A percentile compares a stretch with the other conserved stretches of the same genome.
phyloP scores from a whole-genome alignment of 352 stramenopile species.

The Phytophthora melonis region DNA sequence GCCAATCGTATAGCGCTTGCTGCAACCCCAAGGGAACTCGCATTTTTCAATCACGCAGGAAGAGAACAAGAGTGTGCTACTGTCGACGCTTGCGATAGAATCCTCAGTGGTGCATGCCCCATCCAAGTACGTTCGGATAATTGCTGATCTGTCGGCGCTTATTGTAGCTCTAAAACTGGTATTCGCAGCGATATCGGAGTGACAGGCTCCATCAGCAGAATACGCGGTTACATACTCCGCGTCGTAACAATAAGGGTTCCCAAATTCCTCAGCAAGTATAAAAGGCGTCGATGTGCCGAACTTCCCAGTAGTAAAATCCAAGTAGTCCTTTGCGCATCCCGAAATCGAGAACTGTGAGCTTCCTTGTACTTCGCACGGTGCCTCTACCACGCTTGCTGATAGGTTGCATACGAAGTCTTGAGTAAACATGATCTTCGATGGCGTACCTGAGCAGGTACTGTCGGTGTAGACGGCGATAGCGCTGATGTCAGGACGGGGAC shows the following conservation, averaged over 20 bases:
- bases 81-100: too few relatives aligned
- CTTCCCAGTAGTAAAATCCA: not conserved
- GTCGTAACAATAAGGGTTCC: not conserved
- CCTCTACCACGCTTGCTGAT: not conserved
- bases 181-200: too few relatives aligned
- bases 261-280: not conserved
- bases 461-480: conserved; percentile 7
- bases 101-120: too few relatives aligned
- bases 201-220: too few relatives aligned
- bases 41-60: too few relatives aligned
- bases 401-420: conserved; percentile 4
- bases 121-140: too few relatives aligned
- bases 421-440: conserved; percentile 1
- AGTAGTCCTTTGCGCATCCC: not conserved
- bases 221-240: not conserved
- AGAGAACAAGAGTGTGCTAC: too few relatives aligned
- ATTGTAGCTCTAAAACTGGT: too few relatives aligned
- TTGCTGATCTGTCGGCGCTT: too few relatives aligned
- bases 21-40: too few relatives aligned
- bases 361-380: not conserved
- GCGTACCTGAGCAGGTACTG: conserved; percentile 5
- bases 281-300: not conserved
- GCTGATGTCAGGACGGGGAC: not conserved
- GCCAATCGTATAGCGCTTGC: too few relatives aligned
- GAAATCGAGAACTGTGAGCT: not conserved